Conservation (phyloP, 2,329 filamentous ascomycete genomes). For the Ambrosiella cleistominuta region DNA sequence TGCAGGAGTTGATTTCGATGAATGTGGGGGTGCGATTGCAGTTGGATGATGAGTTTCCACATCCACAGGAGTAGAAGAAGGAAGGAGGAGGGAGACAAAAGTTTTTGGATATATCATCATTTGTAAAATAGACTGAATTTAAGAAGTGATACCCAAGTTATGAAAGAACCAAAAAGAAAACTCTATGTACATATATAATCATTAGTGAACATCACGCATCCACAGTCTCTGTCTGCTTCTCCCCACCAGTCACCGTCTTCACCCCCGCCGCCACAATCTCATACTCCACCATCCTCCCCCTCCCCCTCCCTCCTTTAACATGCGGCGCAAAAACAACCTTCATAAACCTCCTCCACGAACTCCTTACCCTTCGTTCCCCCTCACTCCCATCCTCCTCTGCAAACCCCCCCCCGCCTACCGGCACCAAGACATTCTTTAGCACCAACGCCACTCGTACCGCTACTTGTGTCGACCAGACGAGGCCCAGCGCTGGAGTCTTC, state of each 20-base stretch:
- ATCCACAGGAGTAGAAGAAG: constrained; percentile 26
- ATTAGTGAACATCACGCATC: background rate
- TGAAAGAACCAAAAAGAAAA: background rate
- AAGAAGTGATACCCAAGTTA: background rate
- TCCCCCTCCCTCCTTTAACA: constrained; percentile 32
- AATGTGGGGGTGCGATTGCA: constrained; percentile 89
- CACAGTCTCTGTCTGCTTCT: background rate
- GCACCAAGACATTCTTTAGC: constrained; percentile 43
- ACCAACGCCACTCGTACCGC: constrained; percentile 66
- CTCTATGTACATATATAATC: background rate
- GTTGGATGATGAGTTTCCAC: constrained; percentile 84
- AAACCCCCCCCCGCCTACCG: constrained; percentile 21
- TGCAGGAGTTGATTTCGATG: constrained; percentile 95
- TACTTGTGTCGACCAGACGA: constrained; percentile 85
- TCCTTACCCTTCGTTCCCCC: constrained; percentile 24
- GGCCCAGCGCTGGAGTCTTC: constrained; percentile 74
- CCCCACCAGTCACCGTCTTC: constrained; percentile 18
- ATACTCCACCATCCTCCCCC: constrained; percentile 44
- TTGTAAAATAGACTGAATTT: constrained; percentile 4
- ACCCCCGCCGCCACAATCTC: constrained; percentile 55
- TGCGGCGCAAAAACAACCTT: constrained; percentile 84
- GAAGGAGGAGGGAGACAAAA: background rate
- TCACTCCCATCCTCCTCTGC: constrained; percentile 26
- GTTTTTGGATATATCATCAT: background rate
- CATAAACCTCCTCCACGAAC: constrained; percentile 56